A percentile compares a stretch with the other conserved stretches of the same genome.
These are phyloP conservation scores for Colletotrichum cereale DNA, from an alignment of 2,329 filamentous ascomycete genomes.

Conservation along the genomic window DNA sequence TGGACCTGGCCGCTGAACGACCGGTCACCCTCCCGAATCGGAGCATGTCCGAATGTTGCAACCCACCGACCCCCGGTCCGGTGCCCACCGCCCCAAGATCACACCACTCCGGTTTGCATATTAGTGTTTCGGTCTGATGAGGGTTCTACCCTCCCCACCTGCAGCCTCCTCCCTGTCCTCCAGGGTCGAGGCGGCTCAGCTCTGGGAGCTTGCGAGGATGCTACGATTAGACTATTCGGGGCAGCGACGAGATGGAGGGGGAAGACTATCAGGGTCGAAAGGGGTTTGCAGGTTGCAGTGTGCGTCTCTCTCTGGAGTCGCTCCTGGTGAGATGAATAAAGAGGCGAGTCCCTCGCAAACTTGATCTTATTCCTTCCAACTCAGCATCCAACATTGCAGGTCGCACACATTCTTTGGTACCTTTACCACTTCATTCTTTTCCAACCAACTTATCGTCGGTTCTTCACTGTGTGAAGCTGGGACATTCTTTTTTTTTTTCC, in stretches of 20 bases:
- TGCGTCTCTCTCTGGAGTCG: neutral
- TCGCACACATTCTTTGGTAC: constrained; percentile 36
- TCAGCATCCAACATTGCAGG: constrained; percentile 38
- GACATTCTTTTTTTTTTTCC: constrained; percentile 42
- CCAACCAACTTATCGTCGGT: constrained; percentile 29
- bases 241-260: neutral
- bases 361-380: neutral
- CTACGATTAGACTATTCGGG: constrained; percentile 1
- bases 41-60: constrained; percentile 25
- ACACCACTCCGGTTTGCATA: constrained; percentile 34
- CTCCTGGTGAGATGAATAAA: constrained; percentile 26
- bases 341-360: constrained; percentile 1
- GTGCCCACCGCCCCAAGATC: constrained; percentile 29
- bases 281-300: neutral
- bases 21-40: constrained; percentile 33
- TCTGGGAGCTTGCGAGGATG: constrained; percentile 1
- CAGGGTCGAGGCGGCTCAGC: constrained; percentile 23
- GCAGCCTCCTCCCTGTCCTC: neutral
- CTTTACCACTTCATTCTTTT: constrained; percentile 39
- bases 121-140: constrained; percentile 35
- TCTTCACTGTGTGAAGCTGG: constrained; percentile 42
- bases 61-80: constrained; percentile 26
- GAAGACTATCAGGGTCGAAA: constrained; percentile 1
- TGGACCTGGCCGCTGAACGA: constrained; percentile 11
- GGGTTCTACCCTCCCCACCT: constrained; percentile 25